These are phyloP conservation scores for Penicillium longicatenatum DNA, from an alignment of 495 filamentous ascomycete genomes.

Conservation along the genomic window DNA sequence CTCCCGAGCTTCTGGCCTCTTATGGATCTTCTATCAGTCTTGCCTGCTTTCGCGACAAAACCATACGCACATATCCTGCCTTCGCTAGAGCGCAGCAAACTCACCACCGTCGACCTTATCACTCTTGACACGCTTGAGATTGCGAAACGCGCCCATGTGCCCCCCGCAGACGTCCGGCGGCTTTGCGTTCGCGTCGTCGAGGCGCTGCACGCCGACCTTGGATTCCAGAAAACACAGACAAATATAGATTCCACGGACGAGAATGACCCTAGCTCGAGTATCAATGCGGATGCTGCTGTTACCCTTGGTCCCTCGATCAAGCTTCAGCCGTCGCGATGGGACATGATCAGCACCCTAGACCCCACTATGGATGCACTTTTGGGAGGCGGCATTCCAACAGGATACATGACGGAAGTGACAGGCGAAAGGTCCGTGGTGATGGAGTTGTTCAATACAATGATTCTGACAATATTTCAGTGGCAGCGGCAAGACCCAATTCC, in stretches of 20 bases:
- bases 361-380: conserved; percentile 70
- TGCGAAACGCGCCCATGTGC: conserved; percentile 81
- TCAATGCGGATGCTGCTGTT: conserved; percentile 18
- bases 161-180: conserved; percentile 74
- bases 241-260: conserved; percentile 14
- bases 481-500: conserved; percentile 94
- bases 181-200: conserved; percentile 64
- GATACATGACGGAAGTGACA: conserved; percentile 85
- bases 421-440: conserved; percentile 70
- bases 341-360: conserved; percentile 79
- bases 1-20: conserved; percentile 15
- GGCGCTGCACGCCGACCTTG: conserved; percentile 66
- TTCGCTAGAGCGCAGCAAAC: conserved; percentile 69
- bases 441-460: not conserved
- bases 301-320: conserved; percentile 27
- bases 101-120: conserved; percentile 84
- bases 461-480: conserved; percentile 56
- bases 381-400: conserved; percentile 80
- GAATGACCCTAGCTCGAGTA: conserved; percentile 30
- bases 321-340: conserved; percentile 48
- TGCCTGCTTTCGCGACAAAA: conserved; percentile 75
- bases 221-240: conserved; percentile 35
- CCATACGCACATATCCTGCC: conserved; percentile 73
- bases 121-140: conserved; percentile 81
- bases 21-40: conserved; percentile 82